These are phyloP conservation scores for Henckelia pumila DNA, from an alignment of 257 asterid genomes.

Conservation along the genomic window DNA sequence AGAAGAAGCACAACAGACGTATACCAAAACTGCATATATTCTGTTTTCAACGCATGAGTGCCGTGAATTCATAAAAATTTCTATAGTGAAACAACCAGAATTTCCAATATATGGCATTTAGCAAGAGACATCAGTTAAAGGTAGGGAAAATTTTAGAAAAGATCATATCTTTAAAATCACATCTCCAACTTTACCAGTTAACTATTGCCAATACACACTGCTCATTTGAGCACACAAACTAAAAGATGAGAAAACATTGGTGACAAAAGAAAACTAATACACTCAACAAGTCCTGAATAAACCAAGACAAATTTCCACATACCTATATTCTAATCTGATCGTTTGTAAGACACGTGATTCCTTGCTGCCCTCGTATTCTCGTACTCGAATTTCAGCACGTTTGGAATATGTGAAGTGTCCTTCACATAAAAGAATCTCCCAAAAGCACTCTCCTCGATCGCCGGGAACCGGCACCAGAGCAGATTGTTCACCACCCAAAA, in stretches of 20 bases:
- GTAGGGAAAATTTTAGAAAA: not conserved
- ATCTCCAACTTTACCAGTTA: not conserved
- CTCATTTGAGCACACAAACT: not conserved
- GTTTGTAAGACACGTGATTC: conserved; percentile 54
- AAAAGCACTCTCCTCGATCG: conserved; percentile 71
- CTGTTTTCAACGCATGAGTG: no score
- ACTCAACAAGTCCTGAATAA: no score
- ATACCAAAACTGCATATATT: no score
- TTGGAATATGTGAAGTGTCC: conserved; percentile 83
- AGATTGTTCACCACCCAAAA: conserved; percentile 74
- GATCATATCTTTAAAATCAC: not conserved
- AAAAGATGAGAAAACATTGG: no score
- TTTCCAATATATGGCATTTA: not conserved
- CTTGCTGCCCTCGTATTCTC: conserved; percentile 78
- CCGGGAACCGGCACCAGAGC: conserved; percentile 51
- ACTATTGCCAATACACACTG: not conserved
- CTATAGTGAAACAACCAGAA: no score
- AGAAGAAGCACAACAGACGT: no score
- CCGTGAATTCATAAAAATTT: no score
- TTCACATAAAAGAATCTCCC: conserved; percentile 59
- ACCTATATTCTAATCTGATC: not conserved
- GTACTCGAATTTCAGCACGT: conserved; percentile 78
- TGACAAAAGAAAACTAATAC: no score
- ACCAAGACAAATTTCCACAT: not conserved
- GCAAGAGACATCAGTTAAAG: not conserved